A percentile compares a stretch with the other conserved stretches of the same genome.
Evolutionary conservation across 345 rosid species (phyloP).

Genomic region (Eucalyptus pauciflora): DNA sequence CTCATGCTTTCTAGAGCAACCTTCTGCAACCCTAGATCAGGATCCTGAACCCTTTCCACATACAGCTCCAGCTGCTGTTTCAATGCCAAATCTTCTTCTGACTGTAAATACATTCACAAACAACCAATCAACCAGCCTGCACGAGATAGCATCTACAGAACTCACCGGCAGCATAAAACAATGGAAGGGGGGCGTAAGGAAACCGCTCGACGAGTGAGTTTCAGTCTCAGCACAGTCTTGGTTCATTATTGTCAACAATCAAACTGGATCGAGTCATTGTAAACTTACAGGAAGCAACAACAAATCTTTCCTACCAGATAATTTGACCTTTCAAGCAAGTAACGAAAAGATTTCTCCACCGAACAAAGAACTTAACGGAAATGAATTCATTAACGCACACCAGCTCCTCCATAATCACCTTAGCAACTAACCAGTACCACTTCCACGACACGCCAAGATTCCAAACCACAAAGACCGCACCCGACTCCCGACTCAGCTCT

Average conservation of each 20-base stretch:
- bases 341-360: not conserved
- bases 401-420: not conserved
- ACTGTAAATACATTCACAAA: constrained; percentile 22
- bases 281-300: not conserved
- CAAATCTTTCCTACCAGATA: not conserved
- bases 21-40: constrained; percentile 82
- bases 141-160: not conserved
- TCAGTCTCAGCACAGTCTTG: not conserved
- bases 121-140: not conserved
- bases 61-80: constrained; percentile 92
- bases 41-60: constrained; percentile 90
- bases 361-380: not conserved
- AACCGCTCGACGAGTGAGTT: not conserved
- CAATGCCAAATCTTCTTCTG: constrained; percentile 87
- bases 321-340: not conserved
- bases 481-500: not conserved
- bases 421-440: not conserved
- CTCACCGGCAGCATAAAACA: not conserved
- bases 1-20: constrained; percentile 94
- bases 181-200: not conserved
- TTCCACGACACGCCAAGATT: not conserved
- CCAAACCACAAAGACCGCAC: not conserved
- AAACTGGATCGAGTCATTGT: not conserved
- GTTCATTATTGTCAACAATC: not conserved
- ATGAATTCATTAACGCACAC: not conserved